phyloP scores from a whole-genome alignment of 2,329 filamentous ascomycete species.

The Xylariaceae sp. region DNA sequence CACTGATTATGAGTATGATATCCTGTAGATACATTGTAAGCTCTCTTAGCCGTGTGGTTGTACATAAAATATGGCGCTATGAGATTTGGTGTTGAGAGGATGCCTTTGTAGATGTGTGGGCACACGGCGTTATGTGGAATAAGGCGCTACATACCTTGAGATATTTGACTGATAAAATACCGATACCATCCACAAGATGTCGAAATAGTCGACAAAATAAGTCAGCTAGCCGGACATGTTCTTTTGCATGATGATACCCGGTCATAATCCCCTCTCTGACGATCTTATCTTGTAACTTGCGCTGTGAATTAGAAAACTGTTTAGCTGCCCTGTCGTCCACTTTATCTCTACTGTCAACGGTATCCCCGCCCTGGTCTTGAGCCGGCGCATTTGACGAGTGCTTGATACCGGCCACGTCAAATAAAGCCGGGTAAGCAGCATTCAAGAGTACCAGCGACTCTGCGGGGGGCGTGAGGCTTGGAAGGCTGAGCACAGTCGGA shows the following conservation, averaged over 20 bases:
- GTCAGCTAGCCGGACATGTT: slow-evolving; percentile 54
- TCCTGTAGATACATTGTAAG: slow-evolving; percentile 41
- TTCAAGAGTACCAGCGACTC: slow-evolving; percentile 64
- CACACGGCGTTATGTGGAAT: not conserved
- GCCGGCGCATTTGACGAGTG: slow-evolving; percentile 3
- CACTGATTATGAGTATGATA: slow-evolving; percentile 62
- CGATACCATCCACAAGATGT: slow-evolving; percentile 51
- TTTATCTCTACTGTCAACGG: not conserved
- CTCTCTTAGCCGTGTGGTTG: not conserved
- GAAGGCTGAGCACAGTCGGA: slow-evolving; percentile 72
- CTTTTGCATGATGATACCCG: slow-evolving; percentile 54
- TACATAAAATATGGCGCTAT: too few relatives aligned
- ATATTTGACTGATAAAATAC: slow-evolving; percentile 62
- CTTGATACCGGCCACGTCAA: slow-evolving; percentile 48
- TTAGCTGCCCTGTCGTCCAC: not conserved
- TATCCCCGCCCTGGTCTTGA: not conserved
- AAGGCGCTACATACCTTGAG: slow-evolving; percentile 49
- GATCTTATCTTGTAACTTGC: slow-evolving; percentile 49
- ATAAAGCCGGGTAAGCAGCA: slow-evolving; percentile 63
- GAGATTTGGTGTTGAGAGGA: not conserved
- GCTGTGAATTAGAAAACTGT: slow-evolving; percentile 23
- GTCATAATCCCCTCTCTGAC: slow-evolving; percentile 54
- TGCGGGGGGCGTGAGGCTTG: slow-evolving; percentile 68
- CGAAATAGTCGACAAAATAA: slow-evolving; percentile 50
- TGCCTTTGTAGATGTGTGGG: not conserved